These are phyloP conservation scores for Rhynchospora breviuscula DNA, from an alignment of 176 grass and related monocot genomes.

Conservation along the genomic window DNA sequence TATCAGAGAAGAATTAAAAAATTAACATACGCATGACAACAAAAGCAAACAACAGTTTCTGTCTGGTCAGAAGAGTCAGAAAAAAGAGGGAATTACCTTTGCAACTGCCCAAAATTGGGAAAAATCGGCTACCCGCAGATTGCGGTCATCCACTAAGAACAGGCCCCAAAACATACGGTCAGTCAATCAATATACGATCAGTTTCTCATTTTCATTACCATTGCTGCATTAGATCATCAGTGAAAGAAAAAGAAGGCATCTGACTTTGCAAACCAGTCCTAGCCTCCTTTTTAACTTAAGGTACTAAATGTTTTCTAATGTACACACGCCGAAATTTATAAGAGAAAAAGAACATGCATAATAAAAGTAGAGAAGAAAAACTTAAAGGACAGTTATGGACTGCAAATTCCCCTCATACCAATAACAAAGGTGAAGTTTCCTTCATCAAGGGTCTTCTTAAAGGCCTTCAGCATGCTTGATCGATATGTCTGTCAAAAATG, in stretches of 20 bases:
- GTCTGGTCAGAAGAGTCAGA: conserved; percentile 19
- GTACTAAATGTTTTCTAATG: conserved; percentile 10
- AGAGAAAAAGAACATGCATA: conserved; percentile 8
- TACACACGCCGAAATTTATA: not conserved
- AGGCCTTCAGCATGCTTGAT: conserved; percentile 93
- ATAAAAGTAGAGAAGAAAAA: not conserved
- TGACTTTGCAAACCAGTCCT: conserved; percentile 31
- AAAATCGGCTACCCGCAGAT: conserved; percentile 99
- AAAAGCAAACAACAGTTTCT: conserved; percentile 44
- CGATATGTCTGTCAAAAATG: conserved; percentile 65
- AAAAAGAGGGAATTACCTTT: conserved; percentile 88
- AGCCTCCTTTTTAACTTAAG: conserved; percentile 16
- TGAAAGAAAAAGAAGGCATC: conserved; percentile 49
- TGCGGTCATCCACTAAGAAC: conserved; percentile 99
- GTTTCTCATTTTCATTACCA: conserved; percentile 52
- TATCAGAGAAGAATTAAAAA: conserved; percentile 18
- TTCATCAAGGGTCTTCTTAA: conserved; percentile 98
- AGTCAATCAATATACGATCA: conserved; percentile 96
- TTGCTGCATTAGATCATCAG: conserved; percentile 72
- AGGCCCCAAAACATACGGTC: conserved; percentile 37
- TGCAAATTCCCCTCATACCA: conserved; percentile 56
- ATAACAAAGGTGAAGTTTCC: conserved; percentile 96
- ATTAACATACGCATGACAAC: conserved; percentile 34
- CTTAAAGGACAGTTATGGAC: not conserved
- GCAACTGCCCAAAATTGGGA: conserved; percentile 99